phyloP scores from a whole-genome alignment of 169 alveolate genomes.

The Plasmodium relictum region DNA sequence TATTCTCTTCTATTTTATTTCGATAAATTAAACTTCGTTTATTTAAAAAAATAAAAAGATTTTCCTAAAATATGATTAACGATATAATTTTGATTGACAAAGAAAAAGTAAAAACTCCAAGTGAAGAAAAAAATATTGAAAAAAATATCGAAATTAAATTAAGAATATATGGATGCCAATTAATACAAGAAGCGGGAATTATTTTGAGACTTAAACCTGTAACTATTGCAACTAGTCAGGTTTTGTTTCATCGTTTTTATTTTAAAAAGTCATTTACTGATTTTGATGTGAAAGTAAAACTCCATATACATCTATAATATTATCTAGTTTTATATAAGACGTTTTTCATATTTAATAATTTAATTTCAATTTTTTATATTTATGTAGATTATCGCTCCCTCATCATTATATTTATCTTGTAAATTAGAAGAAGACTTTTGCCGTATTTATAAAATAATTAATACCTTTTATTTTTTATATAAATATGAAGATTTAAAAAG shows the following conservation, averaged over 20 bases:
- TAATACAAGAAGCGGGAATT: constrained; percentile 91
- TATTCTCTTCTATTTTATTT: too few relatives aligned
- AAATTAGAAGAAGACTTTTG: constrained; percentile 92
- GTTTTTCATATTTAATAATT: not conserved
- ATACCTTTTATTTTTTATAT: constrained; percentile 85
- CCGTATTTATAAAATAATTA: constrained; percentile 88
- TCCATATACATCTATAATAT: constrained; percentile 10
- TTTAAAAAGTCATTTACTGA: constrained; percentile 87
- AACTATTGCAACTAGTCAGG: constrained; percentile 91
- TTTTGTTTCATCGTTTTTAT: constrained; percentile 92
- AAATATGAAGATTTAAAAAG: constrained; percentile 73
- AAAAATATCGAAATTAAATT: constrained; percentile 60
- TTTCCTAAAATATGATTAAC: constrained; percentile 50
- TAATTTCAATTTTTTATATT: not conserved
- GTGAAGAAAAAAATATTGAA: constrained; percentile 65
- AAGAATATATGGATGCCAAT: constrained; percentile 76
- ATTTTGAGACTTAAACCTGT: constrained; percentile 89
- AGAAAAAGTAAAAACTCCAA: constrained; percentile 61
- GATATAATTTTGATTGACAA: constrained; percentile 59
- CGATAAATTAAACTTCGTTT: too few relatives aligned
- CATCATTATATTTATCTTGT: constrained; percentile 90
- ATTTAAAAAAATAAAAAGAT: not conserved
- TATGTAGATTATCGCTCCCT: constrained; percentile 88
- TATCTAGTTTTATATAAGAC: not conserved
- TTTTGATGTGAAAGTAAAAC: constrained; percentile 87